Evolutionary conservation across 257 asterid genomes (phyloP).

Genomic region (Coffea canephora): DNA sequence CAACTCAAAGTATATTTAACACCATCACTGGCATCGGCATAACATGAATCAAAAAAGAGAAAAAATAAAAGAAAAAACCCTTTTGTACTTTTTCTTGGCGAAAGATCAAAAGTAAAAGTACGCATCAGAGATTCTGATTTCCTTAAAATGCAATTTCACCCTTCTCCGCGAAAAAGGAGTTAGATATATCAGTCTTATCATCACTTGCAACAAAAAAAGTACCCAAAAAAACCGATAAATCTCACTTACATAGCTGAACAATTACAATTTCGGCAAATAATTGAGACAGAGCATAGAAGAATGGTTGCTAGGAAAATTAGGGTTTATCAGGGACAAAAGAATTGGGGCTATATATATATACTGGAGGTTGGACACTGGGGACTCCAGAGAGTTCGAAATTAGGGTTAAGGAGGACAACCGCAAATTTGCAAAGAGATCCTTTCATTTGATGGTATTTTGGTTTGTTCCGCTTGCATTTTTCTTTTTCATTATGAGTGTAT

Average conservation of each 20-base stretch:
- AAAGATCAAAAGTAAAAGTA: not conserved
- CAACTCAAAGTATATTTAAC: slow-evolving; percentile 23
- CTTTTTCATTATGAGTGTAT: not conserved
- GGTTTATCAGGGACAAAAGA: not conserved
- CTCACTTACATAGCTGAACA: not conserved
- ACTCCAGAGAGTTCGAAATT: not conserved
- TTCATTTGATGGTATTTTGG: not conserved
- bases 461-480: not conserved
- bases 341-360: not conserved
- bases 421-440: slow-evolving; percentile 2
- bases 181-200: not conserved
- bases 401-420: slow-evolving; percentile 9
- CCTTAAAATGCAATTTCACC: slow-evolving; percentile 13
- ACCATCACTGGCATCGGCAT: slow-evolving; percentile 22
- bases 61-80: not conserved
- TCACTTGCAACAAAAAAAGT: slow-evolving; percentile 5
- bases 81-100: no score
- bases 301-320: not conserved
- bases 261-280: not conserved
- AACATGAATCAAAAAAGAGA: not conserved
- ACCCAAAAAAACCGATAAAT: not conserved
- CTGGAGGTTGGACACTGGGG: no score
- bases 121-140: slow-evolving; percentile 33
- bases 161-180: slow-evolving; percentile 9
- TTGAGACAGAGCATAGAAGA: not conserved